These are phyloP conservation scores for Piper longum DNA, from an alignment of 164 flowering plant genomes.

Conservation along the genomic window DNA sequence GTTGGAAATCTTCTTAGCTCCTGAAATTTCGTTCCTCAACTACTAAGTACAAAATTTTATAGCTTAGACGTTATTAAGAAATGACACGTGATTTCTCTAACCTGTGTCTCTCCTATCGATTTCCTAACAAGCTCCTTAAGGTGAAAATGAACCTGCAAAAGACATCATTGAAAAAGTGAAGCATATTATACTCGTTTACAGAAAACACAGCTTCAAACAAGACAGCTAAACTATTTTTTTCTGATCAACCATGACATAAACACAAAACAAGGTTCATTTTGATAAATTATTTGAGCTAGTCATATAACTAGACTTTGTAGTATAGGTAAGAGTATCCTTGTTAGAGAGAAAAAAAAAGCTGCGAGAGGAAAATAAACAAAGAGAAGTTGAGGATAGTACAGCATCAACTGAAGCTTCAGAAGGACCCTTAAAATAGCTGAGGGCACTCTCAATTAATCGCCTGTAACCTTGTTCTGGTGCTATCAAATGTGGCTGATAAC, in stretches of 20 bases:
- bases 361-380: not conserved
- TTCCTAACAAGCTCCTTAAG: constrained; percentile 45
- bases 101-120: constrained; percentile 45
- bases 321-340: too few species aligned
- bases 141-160: constrained; percentile 34
- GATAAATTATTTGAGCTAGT: too few species aligned
- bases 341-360: not conserved
- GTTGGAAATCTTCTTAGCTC: constrained; percentile 55
- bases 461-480: constrained; percentile 86
- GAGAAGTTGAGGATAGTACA: constrained; percentile 14
- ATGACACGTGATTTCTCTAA: not conserved
- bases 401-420: constrained; percentile 75
- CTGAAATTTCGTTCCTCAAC: constrained; percentile 15
- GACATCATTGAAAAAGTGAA: not conserved
- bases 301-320: too few species aligned
- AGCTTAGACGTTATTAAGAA: not conserved
- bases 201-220: too few species aligned
- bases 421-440: constrained; percentile 50
- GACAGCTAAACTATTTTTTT: too few species aligned
- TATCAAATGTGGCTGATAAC: constrained; percentile 81
- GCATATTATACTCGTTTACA: not conserved
- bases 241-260: too few species aligned
- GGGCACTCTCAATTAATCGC: constrained; percentile 51
- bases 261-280: too few species aligned
- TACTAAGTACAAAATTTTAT: too few species aligned